Evolutionary conservation across 768 basidiomycete species (phyloP), one percentile per base, ranked within the genome.

Genomic region (Pulveroboletus sp.): DNA sequence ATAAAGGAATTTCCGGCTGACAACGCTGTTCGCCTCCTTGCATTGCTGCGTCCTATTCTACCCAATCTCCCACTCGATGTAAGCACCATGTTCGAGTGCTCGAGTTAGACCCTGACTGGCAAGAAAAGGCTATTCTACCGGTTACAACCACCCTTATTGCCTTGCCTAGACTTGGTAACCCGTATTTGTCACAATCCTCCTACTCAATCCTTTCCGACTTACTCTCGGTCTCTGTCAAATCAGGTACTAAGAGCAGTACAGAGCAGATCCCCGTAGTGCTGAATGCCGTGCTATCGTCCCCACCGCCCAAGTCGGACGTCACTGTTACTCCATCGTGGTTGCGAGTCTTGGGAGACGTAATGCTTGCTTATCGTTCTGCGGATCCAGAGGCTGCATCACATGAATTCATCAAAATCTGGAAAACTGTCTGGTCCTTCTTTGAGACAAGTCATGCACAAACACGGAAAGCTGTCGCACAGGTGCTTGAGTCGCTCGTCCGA

Each of bases 201-300:
- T 97, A 94, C 65, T 83, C 87, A 35, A 78, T 94, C 42, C 77
- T 99, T 55, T 83, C 93, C 30, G 85, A 86, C 56, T 76, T 98
- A 5, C 84, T 97, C 54, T 65, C 78, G 21, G 66, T 75, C 15
- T 75, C 80, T 3, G 64, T 73, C 10, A 72, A 76, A 43, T 81
- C 82, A 40, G 76, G 74, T 6, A 73, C 75, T 4, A 73, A 70
- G 53, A 72, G 73, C 52, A 65, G 80, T 43, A 68, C 73, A 30
- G 74, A 77, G 49, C 81, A 84, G 55, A 73, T 88, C 38, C 70
- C 72, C 38, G 71, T 80, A 42, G 76, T 91, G 36, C 72, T 95
- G 28, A 74, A 75, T 43, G 82, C 83, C 42, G 73, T 93, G 40
- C 69, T 93, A 24, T 76, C 82, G 15, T 82, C 84, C 2, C 75